These are phyloP conservation scores for Oehlia diaphana DNA, from an alignment of 192 early-diverging fungal genomes.

Conservation along the genomic window DNA sequence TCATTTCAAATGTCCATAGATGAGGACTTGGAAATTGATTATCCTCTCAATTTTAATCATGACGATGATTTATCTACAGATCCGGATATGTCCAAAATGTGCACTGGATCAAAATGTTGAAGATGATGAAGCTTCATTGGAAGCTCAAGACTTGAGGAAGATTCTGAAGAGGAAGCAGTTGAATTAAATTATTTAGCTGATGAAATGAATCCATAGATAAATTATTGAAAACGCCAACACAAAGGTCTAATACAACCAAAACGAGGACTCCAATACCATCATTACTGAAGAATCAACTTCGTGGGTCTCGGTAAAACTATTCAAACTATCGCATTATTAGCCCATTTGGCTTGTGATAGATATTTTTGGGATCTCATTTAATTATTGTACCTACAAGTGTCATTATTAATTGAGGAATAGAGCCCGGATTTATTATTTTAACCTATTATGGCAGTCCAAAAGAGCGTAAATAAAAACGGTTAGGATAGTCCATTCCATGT, in stretches of 20 bases:
- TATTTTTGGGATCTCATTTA: conserved; percentile 69
- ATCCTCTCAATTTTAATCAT: conserved; percentile 32
- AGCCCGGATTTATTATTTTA: conserved; percentile 71
- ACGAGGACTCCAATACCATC: conserved; percentile 57
- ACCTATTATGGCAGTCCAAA: conserved; percentile 72
- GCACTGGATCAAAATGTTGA: conserved; percentile 22
- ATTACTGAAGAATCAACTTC: conserved; percentile 65
- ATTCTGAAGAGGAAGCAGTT: conserved; percentile 23
- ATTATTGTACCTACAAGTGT: conserved; percentile 78
- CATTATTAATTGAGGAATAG: conserved; percentile 78
- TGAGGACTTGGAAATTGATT: conserved; percentile 18
- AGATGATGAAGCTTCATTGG: conserved; percentile 30
- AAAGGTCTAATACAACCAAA: conserved; percentile 34
- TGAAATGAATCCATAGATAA: conserved; percentile 35
- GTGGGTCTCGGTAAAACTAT: conserved; percentile 70
- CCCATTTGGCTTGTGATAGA: conserved; percentile 63
- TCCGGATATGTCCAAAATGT: not conserved
- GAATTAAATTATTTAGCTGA: conserved; percentile 36
- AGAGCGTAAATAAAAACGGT: conserved; percentile 63
- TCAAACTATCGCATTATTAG: conserved; percentile 68
- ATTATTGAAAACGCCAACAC: conserved; percentile 35
- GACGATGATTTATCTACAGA: conserved; percentile 23
- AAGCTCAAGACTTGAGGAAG: conserved; percentile 32
- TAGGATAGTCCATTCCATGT: conserved; percentile 67
- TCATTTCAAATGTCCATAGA: conserved; percentile 14